These are phyloP conservation scores for Penicillium atrosanguineum DNA, from an alignment of 495 filamentous ascomycete genomes.

Conservation along the genomic window DNA sequence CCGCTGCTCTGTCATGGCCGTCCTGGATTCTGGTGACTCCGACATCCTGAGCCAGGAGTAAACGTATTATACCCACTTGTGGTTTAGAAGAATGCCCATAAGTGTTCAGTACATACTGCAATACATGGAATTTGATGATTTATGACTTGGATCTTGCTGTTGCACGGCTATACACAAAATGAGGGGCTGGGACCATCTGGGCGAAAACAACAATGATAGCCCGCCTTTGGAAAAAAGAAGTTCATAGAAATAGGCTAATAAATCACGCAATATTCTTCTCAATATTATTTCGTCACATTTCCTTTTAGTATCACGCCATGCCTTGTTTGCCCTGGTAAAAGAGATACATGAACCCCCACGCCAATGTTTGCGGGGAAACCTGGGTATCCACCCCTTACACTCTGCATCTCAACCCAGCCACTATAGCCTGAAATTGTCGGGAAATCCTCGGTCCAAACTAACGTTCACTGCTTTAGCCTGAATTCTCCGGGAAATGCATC, in stretches of 20 bases:
- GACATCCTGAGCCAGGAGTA: slow-evolving; percentile 66
- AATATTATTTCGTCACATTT: neutral
- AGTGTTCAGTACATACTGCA: slow-evolving; percentile 1
- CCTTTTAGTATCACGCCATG: neutral
- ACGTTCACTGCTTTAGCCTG: slow-evolving; percentile 15
- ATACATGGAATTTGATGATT: slow-evolving; percentile 12
- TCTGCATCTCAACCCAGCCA: neutral
- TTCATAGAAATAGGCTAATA: slow-evolving; percentile 13
- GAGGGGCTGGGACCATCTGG: neutral
- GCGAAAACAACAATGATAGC: neutral
- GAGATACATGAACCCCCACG: slow-evolving; percentile 9
- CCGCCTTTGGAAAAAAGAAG: neutral
- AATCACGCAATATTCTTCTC: neutral
- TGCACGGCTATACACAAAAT: slow-evolving; percentile 1
- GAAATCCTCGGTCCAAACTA: neutral
- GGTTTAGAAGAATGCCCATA: neutral
- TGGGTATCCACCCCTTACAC: slow-evolving; percentile 1
- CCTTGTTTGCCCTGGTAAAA: neutral
- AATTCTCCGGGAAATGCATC: slow-evolving; percentile 7
- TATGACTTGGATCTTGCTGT: slow-evolving; percentile 5
- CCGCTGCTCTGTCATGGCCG: slow-evolving; percentile 87
- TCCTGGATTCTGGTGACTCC: slow-evolving; percentile 97
- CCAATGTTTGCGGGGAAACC: slow-evolving; percentile 14
- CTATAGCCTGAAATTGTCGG: slow-evolving; percentile 16
- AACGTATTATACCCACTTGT: neutral